Conservation (phyloP, 805 yeast genomes). For the Kodamaea neixiangensis region DNA sequence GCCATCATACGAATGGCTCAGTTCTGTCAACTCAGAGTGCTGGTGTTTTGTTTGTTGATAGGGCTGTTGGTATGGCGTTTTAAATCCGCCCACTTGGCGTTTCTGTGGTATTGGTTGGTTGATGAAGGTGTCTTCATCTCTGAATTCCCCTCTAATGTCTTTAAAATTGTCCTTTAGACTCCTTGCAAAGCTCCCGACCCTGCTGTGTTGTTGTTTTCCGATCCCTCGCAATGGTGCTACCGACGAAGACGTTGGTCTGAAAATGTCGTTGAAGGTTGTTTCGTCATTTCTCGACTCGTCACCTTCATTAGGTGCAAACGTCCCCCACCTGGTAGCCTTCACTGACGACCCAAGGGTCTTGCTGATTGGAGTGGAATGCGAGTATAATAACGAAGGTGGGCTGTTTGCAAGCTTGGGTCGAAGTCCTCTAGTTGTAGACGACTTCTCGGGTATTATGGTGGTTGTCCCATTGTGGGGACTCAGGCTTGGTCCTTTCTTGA, state of each 20-base stretch:
- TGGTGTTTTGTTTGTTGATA: slow-evolving; percentile 9
- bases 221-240: neutral
- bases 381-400: slow-evolving; percentile 18
- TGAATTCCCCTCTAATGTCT: slow-evolving; percentile 18
- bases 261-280: slow-evolving; percentile 15
- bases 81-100: neutral
- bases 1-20: neutral
- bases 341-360: neutral
- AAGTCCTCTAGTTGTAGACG: slow-evolving; percentile 2
- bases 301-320: slow-evolving; percentile 9
- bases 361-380: slow-evolving; percentile 29
- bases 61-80: slow-evolving; percentile 7
- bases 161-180: slow-evolving; percentile 17
- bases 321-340: slow-evolving; percentile 4
- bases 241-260: slow-evolving; percentile 12
- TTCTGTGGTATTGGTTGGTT: slow-evolving; percentile 7
- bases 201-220: neutral
- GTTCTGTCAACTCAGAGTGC: neutral
- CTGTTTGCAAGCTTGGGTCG: slow-evolving; percentile 10
- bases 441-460: slow-evolving; percentile 10
- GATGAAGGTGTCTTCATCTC: slow-evolving; percentile 15
- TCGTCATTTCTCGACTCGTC: slow-evolving; percentile 16
- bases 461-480: slow-evolving; percentile 12
- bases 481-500: slow-evolving; percentile 2
- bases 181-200: neutral